Conservation (phyloP, 129 eudicot genomes). For the Flaveria robusta region DNA sequence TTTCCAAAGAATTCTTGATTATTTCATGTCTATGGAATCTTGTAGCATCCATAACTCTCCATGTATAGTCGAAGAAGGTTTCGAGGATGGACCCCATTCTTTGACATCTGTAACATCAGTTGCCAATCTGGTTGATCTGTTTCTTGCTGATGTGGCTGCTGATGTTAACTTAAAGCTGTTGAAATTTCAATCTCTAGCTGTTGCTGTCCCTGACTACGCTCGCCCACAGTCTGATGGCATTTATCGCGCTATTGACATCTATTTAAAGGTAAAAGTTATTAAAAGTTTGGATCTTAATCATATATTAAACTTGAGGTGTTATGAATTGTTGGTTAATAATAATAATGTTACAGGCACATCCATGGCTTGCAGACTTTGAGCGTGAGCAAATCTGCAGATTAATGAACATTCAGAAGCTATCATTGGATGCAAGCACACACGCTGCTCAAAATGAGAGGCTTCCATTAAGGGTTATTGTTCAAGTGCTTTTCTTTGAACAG, state of each 20-base stretch:
- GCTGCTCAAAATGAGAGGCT: conserved; percentile 89
- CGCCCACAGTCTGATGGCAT: conserved; percentile 74
- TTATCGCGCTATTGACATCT: conserved; percentile 80
- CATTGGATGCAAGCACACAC: conserved; percentile 67
- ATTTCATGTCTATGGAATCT: conserved; percentile 60
- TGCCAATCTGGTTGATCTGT: conserved; percentile 75
- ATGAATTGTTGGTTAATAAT: neutral
- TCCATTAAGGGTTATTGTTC: conserved; percentile 71
- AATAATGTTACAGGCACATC: conserved; percentile 56
- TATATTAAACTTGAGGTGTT: neutral
- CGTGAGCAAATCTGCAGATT: conserved; percentile 72
- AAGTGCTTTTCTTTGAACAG: conserved; percentile 77
- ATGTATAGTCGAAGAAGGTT: conserved; percentile 55
- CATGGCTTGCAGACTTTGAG: conserved; percentile 69
- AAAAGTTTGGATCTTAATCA: neutral
- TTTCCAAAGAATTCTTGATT: conserved; percentile 81
- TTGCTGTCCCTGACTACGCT: conserved; percentile 79
- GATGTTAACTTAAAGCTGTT: conserved; percentile 76
- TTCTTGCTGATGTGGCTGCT: conserved; percentile 80
- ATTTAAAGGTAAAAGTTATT: conserved; percentile 45
- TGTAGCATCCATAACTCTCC: conserved; percentile 48
- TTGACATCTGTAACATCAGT: conserved; percentile 60
- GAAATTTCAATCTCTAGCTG: conserved; percentile 67
- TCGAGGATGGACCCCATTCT: conserved; percentile 41
- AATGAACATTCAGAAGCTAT: conserved; percentile 73